A percentile compares a stretch with the other conserved stretches of the same genome.
These are phyloP conservation scores for Leucocoprinus sp. DNA, from an alignment of 768 basidiomycete genomes.

Conservation along the genomic window DNA sequence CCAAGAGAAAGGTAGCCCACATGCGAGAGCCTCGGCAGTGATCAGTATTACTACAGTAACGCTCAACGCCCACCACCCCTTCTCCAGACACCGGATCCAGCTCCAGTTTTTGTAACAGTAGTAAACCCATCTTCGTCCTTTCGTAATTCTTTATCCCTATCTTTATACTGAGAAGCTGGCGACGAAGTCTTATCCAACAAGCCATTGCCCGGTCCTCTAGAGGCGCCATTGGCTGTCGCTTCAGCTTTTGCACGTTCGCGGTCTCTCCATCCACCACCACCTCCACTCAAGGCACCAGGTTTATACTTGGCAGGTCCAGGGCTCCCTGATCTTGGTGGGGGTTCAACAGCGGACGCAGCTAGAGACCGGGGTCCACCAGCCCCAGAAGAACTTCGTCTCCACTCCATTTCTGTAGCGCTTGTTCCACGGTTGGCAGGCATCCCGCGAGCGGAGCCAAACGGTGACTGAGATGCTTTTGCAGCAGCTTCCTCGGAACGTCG, in stretches of 20 bases:
- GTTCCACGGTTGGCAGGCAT: slow-evolving; percentile 15
- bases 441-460: slow-evolving; percentile 19
- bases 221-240: slow-evolving; percentile 16
- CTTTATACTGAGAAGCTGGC: slow-evolving; percentile 28
- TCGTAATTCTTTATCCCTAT: slow-evolving; percentile 31
- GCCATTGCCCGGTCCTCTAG: slow-evolving; percentile 2
- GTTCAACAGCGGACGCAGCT: slow-evolving; percentile 19
- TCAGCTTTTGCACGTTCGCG: slow-evolving; percentile 18
- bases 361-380: slow-evolving; percentile 14
- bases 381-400: slow-evolving; percentile 25
- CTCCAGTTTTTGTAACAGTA: slow-evolving; percentile 29
- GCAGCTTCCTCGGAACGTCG: slow-evolving; percentile 30
- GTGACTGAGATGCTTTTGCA: slow-evolving; percentile 16
- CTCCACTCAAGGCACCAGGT: slow-evolving; percentile 28
- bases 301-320: slow-evolving; percentile 37
- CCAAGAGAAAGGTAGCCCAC: too few species aligned
- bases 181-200: slow-evolving; percentile 17
- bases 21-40: too few species aligned
- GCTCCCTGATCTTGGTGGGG: slow-evolving; percentile 43
- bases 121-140: slow-evolving; percentile 71
- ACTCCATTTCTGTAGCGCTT: slow-evolving; percentile 21
- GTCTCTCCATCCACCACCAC: slow-evolving; percentile 15
- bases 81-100: too few species aligned
- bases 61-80: slow-evolving; percentile 10
- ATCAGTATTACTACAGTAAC: too few species aligned